Base-by-base conservation (phyloP, 2,329 filamentous ascomycete species). In the Fusarium piperis region DNA sequence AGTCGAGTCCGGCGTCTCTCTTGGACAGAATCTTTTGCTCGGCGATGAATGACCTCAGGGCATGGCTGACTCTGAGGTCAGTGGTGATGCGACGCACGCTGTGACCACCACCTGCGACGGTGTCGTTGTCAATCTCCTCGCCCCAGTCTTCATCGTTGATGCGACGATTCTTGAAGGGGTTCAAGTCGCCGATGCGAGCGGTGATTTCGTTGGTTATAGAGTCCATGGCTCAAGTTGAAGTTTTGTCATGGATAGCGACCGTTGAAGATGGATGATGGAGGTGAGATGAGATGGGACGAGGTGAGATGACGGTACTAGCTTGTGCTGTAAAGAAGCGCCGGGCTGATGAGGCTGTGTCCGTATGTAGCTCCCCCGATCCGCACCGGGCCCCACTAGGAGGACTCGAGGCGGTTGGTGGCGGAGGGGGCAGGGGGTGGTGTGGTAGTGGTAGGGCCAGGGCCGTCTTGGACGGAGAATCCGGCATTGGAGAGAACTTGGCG, bases 51-150 rank as follows among this genome's bases (percentile, higher is more conserved):
- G 83, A 83, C 64, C 85, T 86, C 46, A 92, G 77, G 0, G 88
- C 87, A 66, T 84, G 83, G 80, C 90, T 91, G 71, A 92, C 87
- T 57, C 86, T 83, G 28, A 92, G 84, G 62, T 88, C 82, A 44
- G 85, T 83, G 67, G 87, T 87, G 13, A 84, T 85, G 58, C 80
- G 78, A 38, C 85, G 84, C n/a, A 82, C 81, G 59, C 83, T 83
- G 77, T 88, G 88, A 48, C 89, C 89, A n/a, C 89, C 89, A 33
- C 89, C 89, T 2, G 88, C 90, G 12, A 91, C 81, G 39, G 83
- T 86, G 63, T 78, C 75, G 55, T 68, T 64, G 65, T 75, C 78
- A 32, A 82, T 79, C 36, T 71, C 63, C 20, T 80, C 81, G 55
- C 80, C 81, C 6, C 74, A 63, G 62, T 82, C 80, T 52, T 82